These are phyloP conservation scores for Actinomortierella ambigua DNA, from an alignment of 371 early-diverging fungal species.

Conservation along the genomic window DNA sequence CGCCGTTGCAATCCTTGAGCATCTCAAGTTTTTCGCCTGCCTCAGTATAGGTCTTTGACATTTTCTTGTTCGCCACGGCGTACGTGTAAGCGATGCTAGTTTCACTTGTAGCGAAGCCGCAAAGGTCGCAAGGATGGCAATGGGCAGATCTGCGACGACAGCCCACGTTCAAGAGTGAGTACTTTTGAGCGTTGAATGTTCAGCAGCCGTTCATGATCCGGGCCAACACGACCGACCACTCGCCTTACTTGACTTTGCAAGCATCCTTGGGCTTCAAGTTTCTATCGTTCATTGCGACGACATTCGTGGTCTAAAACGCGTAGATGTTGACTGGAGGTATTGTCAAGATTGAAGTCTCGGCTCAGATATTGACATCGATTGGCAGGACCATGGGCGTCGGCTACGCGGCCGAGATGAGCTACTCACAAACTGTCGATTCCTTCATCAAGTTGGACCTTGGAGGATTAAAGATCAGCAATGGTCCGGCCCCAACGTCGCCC, in stretches of 20 bases:
- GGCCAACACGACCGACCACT: constrained; percentile 15
- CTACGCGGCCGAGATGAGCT: constrained; percentile 15
- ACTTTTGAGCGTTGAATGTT: constrained; percentile 18
- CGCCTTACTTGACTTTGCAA: constrained; percentile 20
- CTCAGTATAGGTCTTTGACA: too few relatives aligned
- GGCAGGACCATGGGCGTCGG: constrained; percentile 16
- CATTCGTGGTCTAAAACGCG: constrained; percentile 24
- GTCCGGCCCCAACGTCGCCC: too few relatives aligned
- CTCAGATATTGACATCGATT: constrained; percentile 17
- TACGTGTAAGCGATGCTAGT: too few relatives aligned
- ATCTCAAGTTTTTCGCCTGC: too few relatives aligned
- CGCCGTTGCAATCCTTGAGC: too few relatives aligned
- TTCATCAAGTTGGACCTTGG: constrained; percentile 30
- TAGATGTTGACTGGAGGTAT: constrained; percentile 23
- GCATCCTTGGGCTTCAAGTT: constrained; percentile 22
- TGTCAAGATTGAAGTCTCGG: constrained; percentile 19
- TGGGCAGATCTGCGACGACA: too few relatives aligned
- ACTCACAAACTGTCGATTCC: constrained; percentile 18
- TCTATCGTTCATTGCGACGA: constrained; percentile 23
- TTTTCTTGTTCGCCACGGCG: too few relatives aligned
- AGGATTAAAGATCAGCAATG: too few relatives aligned
- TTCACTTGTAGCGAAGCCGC: too few relatives aligned
- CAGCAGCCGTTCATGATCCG: constrained; percentile 18
- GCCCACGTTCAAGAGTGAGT: constrained; percentile 17
- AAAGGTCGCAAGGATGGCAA: too few relatives aligned